Conservation (phyloP, 2,329 filamentous ascomycete species). For the Alternaria viburni region DNA sequence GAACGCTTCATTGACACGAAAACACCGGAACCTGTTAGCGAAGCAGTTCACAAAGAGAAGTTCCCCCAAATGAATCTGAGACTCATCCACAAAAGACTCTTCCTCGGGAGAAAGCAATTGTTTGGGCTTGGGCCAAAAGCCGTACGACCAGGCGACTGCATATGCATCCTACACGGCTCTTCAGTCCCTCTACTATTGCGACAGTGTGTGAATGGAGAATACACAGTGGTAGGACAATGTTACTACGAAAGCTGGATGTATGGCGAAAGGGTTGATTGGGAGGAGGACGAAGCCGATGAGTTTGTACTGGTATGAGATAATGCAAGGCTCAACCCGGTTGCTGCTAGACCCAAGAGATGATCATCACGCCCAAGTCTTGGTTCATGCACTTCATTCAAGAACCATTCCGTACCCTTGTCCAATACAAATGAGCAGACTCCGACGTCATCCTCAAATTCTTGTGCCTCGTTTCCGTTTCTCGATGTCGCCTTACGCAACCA, state of each 20-base stretch:
- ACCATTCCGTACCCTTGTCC: not conserved
- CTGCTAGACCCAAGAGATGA: not conserved
- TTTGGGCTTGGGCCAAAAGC: not conserved
- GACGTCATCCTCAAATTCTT: not conserved
- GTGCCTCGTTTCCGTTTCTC: not conserved
- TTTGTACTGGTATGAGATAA: not conserved
- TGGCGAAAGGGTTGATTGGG: constrained; percentile 6
- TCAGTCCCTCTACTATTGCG: constrained; percentile 2
- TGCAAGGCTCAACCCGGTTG: not conserved
- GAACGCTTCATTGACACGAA: not conserved
- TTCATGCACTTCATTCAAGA: not conserved
- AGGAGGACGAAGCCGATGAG: constrained; percentile 10
- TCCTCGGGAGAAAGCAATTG: not conserved
- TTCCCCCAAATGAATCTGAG: not conserved
- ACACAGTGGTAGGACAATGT: not conserved
- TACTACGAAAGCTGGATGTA: constrained; percentile 6
- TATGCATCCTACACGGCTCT: constrained; percentile 4
- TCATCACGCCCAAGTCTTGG: not conserved
- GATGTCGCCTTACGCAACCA: not conserved
- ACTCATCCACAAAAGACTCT: not conserved
- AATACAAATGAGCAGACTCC: not conserved
- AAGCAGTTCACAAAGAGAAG: not conserved
- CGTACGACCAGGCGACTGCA: not conserved
- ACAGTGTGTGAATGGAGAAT: not conserved
- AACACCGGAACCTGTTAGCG: not conserved